Evolutionary conservation across 768 basidiomycete genomes (phyloP).

Genomic region (Pleurotus cornucopiae): DNA sequence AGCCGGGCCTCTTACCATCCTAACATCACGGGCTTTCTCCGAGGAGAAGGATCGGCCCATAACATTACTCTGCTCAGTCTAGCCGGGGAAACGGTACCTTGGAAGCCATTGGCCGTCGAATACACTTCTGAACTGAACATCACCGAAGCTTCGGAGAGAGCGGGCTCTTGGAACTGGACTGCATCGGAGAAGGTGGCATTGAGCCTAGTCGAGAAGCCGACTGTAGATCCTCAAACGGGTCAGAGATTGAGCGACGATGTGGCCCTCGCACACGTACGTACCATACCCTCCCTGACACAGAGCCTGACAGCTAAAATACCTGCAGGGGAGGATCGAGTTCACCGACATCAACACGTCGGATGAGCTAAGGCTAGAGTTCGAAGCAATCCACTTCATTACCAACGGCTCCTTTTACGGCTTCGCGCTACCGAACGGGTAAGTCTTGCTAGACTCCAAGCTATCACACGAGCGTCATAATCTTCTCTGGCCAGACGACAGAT

Average conservation of each 20-base stretch:
- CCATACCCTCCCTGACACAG: conserved; percentile 1
- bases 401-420: conserved; percentile 79
- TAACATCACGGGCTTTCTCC: conserved; percentile 79
- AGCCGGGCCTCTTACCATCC: conserved; percentile 54
- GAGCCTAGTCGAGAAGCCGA: conserved; percentile 60
- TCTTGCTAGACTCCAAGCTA: background rate
- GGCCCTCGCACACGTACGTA: conserved; percentile 63
- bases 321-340: conserved; percentile 71
- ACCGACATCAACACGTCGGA: conserved; percentile 45
- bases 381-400: conserved; percentile 69
- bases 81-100: conserved; percentile 26
- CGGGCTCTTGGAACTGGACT: conserved; percentile 71
- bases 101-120: conserved; percentile 46
- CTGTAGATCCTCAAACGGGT: conserved; percentile 29
- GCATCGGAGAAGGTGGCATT: conserved; percentile 57
- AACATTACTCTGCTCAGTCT: conserved; percentile 58
- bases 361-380: conserved; percentile 67
- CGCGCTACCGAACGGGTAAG: conserved; percentile 60
- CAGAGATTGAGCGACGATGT: conserved; percentile 34
- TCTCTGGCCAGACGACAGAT: conserved; percentile 39
- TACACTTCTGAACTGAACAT: conserved; percentile 48
- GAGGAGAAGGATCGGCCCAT: conserved; percentile 54
- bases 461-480: background rate
- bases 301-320: background rate
- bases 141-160: conserved; percentile 41